Conservation (phyloP, 108 stramenopile genomes). For the Craspedostauros australis region DNA sequence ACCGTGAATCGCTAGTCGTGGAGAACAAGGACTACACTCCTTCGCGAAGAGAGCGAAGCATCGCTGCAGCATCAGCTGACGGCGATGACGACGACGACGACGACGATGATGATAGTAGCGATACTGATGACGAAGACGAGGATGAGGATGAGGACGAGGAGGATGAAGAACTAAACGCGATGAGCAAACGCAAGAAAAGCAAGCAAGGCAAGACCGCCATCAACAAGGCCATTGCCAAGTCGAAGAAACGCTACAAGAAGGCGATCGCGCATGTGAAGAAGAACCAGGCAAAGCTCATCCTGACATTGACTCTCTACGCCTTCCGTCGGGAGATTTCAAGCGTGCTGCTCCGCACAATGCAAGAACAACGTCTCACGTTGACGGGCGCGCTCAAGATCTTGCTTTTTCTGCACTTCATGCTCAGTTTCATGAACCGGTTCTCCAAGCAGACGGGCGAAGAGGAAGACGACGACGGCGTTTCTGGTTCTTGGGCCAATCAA, state of each 20-base stretch:
- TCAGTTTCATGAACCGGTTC: too few species aligned
- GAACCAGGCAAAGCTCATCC: conserved; percentile 21
- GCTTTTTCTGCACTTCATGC: conserved; percentile 41
- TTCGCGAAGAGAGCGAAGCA: too few species aligned
- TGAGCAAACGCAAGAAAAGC: background rate
- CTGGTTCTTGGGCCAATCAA: background rate
- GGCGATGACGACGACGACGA: conserved; percentile 26
- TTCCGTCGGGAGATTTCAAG: conserved; percentile 51
- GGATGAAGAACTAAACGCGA: background rate
- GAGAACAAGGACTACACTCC: too few species aligned
- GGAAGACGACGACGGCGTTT: background rate
- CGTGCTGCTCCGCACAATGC: conserved; percentile 7
- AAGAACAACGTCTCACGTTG: conserved; percentile 9
- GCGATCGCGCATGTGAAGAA: conserved; percentile 15
- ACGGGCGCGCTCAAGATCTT: conserved; percentile 47
- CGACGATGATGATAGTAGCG: conserved; percentile 5
- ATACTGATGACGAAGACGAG: conserved; percentile 13
- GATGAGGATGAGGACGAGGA: conserved; percentile 13
- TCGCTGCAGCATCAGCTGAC: too few species aligned
- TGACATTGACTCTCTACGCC: conserved; percentile 44
- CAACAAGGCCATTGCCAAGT: conserved; percentile 10
- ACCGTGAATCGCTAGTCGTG: too few species aligned
- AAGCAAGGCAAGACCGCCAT: conserved; percentile 11
- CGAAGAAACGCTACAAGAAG: conserved; percentile 7
- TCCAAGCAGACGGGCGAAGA: too few species aligned